Evolutionary conservation across 768 basidiomycete genomes (phyloP).

Genomic region (Mycena epipterygia): DNA sequence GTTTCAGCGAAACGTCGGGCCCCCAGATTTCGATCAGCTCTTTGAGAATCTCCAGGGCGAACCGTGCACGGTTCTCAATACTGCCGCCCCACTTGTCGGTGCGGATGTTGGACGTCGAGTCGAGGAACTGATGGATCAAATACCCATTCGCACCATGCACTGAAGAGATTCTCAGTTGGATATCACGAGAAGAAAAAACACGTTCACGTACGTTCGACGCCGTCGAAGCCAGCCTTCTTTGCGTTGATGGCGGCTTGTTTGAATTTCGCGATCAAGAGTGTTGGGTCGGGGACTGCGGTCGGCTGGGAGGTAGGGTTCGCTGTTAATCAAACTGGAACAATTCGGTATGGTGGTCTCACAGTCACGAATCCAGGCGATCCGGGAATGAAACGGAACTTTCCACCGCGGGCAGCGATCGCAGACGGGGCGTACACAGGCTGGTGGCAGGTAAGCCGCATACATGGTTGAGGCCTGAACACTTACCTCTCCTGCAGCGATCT

Average conservation of each 20-base stretch:
- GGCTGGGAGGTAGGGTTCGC: conserved; percentile 8
- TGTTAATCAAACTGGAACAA: not conserved
- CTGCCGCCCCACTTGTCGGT: conserved; percentile 57
- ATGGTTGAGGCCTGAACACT: not conserved
- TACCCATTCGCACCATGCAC: conserved; percentile 62
- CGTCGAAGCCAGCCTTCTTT: conserved; percentile 39
- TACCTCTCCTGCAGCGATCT: conserved; percentile 5
- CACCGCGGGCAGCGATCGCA: not conserved
- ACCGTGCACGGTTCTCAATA: conserved; percentile 54
- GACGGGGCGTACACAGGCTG: not conserved
- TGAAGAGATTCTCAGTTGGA: conserved; percentile 24
- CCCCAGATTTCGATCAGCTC: conserved; percentile 47
- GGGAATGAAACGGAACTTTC: not conserved
- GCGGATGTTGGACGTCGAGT: conserved; percentile 48
- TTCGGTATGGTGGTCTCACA: not conserved
- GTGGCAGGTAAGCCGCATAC: not conserved
- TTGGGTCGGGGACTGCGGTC: conserved; percentile 26
- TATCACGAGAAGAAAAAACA: not conserved
- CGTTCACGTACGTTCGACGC: conserved; percentile 59
- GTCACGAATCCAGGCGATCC: not conserved
- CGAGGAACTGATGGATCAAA: conserved; percentile 52
- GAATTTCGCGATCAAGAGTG: conserved; percentile 22
- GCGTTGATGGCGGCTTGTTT: conserved; percentile 32
- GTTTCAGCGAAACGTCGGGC: conserved; percentile 46
- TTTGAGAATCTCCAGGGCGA: conserved; percentile 51